Percentiles rank a stretch among this genome's conserved stretches.
Conservation (phyloP, 2,329 filamentous ascomycete species). For the Fusarium nanum region DNA sequence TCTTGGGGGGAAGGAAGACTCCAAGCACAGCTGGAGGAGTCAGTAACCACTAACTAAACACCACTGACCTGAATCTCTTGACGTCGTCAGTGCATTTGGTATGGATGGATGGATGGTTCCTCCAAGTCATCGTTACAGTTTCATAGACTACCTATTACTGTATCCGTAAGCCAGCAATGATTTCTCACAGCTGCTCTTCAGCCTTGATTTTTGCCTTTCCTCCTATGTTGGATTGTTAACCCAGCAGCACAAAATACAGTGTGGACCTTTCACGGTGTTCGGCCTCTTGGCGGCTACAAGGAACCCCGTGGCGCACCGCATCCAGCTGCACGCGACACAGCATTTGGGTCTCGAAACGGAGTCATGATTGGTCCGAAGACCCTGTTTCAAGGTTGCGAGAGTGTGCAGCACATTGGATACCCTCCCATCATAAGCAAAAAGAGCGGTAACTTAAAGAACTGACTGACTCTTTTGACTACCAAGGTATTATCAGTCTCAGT, state of each 20-base stretch:
- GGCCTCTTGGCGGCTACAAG: slow-evolving; percentile 20
- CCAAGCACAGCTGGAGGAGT: not conserved
- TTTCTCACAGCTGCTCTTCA: not conserved
- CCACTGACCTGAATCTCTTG: slow-evolving; percentile 8
- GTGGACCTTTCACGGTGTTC: slow-evolving; percentile 25
- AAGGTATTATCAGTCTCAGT: not conserved
- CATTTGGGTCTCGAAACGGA: slow-evolving; percentile 2
- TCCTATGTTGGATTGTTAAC: slow-evolving; percentile 8
- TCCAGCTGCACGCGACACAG: slow-evolving; percentile 38
- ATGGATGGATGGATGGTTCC: not conserved
- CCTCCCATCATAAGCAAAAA: slow-evolving; percentile 2
- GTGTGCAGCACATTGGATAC: slow-evolving; percentile 6
- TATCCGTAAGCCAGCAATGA: not conserved
- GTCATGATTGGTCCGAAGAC: slow-evolving; percentile 24
- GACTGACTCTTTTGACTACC: not conserved
- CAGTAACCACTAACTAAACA: not conserved
- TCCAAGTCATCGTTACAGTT: not conserved
- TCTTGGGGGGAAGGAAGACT: slow-evolving; percentile 13
- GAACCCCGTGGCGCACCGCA: slow-evolving; percentile 30
- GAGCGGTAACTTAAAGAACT: not conserved
- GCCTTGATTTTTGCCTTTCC: not conserved
- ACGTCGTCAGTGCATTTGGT: not conserved
- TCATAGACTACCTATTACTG: too few relatives aligned
- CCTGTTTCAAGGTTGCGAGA: slow-evolving; percentile 4
- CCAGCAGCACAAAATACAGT: slow-evolving; percentile 25